These are phyloP conservation scores for Spongospora subterranea DNA, from an alignment of 208 protist species.

Conservation along the genomic window DNA sequence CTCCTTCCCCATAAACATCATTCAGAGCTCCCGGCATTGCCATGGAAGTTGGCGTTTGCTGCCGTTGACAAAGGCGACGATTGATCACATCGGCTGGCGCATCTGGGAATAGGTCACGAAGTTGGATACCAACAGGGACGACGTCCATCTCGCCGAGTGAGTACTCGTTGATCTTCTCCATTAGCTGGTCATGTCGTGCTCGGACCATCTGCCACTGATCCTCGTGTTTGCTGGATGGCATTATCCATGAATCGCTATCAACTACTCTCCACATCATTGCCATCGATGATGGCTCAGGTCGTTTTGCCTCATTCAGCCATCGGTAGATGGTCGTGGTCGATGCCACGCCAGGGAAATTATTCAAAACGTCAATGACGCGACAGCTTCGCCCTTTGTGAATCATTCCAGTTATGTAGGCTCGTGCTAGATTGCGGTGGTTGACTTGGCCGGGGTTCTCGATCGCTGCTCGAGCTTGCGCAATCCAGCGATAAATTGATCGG, in stretches of 20 bases:
- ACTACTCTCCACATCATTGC: neutral
- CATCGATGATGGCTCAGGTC: neutral
- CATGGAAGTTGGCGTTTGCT: too few species aligned
- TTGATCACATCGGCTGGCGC: neutral
- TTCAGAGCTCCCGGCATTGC: too few species aligned
- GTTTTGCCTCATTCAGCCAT: slow-evolving; percentile 27
- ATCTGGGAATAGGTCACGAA: neutral
- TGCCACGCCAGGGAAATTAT: neutral
- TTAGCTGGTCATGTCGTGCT: neutral
- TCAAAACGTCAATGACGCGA: slow-evolving; percentile 45
- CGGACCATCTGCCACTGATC: neutral
- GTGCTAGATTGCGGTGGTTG: neutral
- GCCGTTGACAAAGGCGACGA: neutral
- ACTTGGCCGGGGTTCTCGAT: slow-evolving; percentile 31
- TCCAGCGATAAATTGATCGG: slow-evolving; percentile 36
- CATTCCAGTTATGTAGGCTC: slow-evolving; percentile 11
- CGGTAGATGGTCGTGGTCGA: slow-evolving; percentile 44
- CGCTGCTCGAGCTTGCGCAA: slow-evolving; percentile 16
- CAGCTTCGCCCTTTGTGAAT: neutral
- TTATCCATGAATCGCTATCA: neutral
- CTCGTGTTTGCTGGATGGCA: neutral
- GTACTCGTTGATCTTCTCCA: neutral
- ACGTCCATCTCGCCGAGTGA: neutral
- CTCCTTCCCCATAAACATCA: neutral
- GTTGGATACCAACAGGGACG: neutral